phyloP scores from a whole-genome alignment of 768 basidiomycete species.

The Trametes villosa region DNA sequence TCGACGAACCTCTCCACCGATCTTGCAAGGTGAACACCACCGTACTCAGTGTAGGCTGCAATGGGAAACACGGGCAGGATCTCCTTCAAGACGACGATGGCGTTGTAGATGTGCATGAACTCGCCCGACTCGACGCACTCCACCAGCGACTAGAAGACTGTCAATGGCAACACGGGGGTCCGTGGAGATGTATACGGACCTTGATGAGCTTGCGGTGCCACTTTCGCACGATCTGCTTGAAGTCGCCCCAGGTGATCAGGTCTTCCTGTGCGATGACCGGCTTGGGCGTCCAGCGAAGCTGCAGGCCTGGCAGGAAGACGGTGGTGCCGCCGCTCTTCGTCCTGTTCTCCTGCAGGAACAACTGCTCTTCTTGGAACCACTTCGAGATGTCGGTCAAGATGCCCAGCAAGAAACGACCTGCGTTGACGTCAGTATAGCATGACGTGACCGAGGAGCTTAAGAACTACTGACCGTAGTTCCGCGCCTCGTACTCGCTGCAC shows the following conservation, averaged over 20 bases:
- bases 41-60: constrained; percentile 53
- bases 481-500: constrained; percentile 94
- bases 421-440: neutral
- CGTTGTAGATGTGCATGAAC: constrained; percentile 97
- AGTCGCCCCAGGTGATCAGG: constrained; percentile 69
- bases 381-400: constrained; percentile 76
- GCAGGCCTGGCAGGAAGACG: constrained; percentile 71
- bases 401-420: constrained; percentile 86
- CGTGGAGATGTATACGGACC: constrained; percentile 46
- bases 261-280: constrained; percentile 48
- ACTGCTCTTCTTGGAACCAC: constrained; percentile 79
- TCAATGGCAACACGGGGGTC: neutral
- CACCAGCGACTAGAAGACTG: constrained; percentile 60
- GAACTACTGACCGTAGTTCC: constrained; percentile 77
- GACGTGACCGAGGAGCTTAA: neutral
- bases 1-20: constrained; percentile 71
- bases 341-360: constrained; percentile 74
- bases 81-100: constrained; percentile 92
- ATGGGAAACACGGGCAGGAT: constrained; percentile 88
- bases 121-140: constrained; percentile 86
- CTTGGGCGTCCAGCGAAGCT: constrained; percentile 53
- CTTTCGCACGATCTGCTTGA: constrained; percentile 75
- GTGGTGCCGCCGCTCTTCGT: constrained; percentile 64
- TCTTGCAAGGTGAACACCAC: constrained; percentile 57
- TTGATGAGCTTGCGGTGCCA: constrained; percentile 80